Evolutionary conservation across 2,329 filamentous ascomycete genomes (phyloP).

Genomic region (Beauveria sp.): DNA sequence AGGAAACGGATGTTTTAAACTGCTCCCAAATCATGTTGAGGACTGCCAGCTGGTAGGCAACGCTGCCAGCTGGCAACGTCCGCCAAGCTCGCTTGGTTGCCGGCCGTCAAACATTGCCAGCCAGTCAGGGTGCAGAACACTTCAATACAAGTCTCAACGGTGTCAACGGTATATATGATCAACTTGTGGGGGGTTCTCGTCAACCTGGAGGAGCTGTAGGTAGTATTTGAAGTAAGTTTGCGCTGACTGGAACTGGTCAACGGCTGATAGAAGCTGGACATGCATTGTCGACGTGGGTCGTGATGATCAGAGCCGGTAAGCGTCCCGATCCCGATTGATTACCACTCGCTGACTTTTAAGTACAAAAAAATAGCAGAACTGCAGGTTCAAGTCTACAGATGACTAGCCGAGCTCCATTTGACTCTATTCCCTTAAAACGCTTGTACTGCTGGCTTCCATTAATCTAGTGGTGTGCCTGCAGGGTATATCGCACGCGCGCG

Average conservation of each 20-base stretch:
- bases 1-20: neutral
- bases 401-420: neutral
- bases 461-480: neutral
- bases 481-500: neutral
- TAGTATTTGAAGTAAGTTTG: too few relatives aligned
- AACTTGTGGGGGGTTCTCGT: too few relatives aligned
- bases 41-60: neutral
- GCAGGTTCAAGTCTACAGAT: neutral
- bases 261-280: too few relatives aligned
- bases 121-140: neutral
- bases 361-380: neutral
- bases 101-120: neutral
- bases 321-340: too few relatives aligned
- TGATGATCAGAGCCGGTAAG: too few relatives aligned
- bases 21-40: neutral
- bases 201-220: neutral
- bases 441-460: neutral
- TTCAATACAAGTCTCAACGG: neutral
- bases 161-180: neutral
- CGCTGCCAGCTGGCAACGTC: conserved; percentile 6
- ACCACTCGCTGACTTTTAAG: too few relatives aligned
- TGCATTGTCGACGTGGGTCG: too few relatives aligned
- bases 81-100: conserved; percentile 1
- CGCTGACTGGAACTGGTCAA: too few relatives aligned
- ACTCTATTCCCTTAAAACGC: neutral